Evolutionary conservation across 1,139 yeast species (phyloP).

Genomic region (Debaryomyces coudertii): DNA sequence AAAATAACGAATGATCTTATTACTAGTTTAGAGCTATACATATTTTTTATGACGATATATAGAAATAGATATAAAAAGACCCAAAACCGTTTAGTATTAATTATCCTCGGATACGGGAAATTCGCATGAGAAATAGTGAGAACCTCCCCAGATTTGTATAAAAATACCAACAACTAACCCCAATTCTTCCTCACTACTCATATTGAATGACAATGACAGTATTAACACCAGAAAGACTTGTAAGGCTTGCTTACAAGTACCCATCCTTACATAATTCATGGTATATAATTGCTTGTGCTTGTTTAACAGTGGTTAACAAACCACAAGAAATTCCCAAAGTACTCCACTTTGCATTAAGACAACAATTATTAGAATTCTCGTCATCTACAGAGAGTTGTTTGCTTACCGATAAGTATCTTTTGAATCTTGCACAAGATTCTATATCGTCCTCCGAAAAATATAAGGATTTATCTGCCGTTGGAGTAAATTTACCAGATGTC

Average conservation of each 20-base stretch:
- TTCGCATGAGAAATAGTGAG: background rate
- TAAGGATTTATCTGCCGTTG: conserved; percentile 45
- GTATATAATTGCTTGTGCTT: conserved; percentile 78
- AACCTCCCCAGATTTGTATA: conserved; percentile 1
- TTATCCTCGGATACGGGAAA: conserved; percentile 1
- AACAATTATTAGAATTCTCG: conserved; percentile 42
- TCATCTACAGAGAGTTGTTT: conserved; percentile 24
- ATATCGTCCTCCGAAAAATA: conserved; percentile 43
- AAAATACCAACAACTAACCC: background rate
- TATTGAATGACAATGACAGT: conserved; percentile 17
- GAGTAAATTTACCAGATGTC: conserved; percentile 49
- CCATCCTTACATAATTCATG: conserved; percentile 54
- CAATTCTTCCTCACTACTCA: background rate
- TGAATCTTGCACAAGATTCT: conserved; percentile 44
- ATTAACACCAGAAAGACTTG: conserved; percentile 65
- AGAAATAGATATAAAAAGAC: background rate
- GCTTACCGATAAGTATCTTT: conserved; percentile 34
- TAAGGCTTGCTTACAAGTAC: conserved; percentile 57
- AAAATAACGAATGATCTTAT: conserved; percentile 4
- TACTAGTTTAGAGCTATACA: background rate
- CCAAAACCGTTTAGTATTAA: conserved; percentile 8
- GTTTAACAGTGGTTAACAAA: conserved; percentile 77
- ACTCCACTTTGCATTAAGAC: conserved; percentile 71
- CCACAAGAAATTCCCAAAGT: conserved; percentile 80
- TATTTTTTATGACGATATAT: background rate